Percentiles rank a stretch among this genome's conserved stretches.
phyloP scores from a whole-genome alignment of 2,329 filamentous ascomycete species.

The Akanthomyces lecanii region DNA sequence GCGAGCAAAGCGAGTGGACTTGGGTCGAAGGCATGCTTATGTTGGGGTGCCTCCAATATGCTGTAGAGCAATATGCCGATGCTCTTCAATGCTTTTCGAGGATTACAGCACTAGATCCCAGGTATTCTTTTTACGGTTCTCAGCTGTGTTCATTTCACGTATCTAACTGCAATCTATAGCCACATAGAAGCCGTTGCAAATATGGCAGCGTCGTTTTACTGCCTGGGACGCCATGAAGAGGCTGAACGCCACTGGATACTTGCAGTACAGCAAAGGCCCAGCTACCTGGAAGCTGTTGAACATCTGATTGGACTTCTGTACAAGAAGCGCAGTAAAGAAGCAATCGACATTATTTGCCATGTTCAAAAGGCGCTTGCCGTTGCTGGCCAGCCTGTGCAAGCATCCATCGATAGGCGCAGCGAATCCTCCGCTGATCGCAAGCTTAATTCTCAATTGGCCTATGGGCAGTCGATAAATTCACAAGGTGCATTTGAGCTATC shows the following conservation, averaged over 20 bases:
- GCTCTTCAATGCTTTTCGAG: slow-evolving; percentile 71
- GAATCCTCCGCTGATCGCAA: not conserved
- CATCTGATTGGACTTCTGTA: slow-evolving; percentile 88
- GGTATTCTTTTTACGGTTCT: slow-evolving; percentile 35
- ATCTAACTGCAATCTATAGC: slow-evolving; percentile 36
- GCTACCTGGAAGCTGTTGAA: slow-evolving; percentile 91
- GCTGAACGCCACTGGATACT: slow-evolving; percentile 81
- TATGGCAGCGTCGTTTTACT: slow-evolving; percentile 81
- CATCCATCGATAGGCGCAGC: not conserved
- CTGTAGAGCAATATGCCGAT: slow-evolving; percentile 76
- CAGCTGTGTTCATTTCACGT: not conserved
- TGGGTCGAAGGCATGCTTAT: slow-evolving; percentile 94
- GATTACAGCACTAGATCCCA: slow-evolving; percentile 51
- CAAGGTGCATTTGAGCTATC: not conserved
- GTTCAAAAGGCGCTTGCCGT: slow-evolving; percentile 63
- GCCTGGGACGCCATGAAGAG: slow-evolving; percentile 75
- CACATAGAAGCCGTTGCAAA: slow-evolving; percentile 95
- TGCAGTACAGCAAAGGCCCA: slow-evolving; percentile 78
- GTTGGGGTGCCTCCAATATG: slow-evolving; percentile 88
- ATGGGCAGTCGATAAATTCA: slow-evolving; percentile 41
- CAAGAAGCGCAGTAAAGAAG: slow-evolving; percentile 76
- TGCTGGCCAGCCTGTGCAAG: not conserved
- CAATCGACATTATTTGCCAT: slow-evolving; percentile 79
- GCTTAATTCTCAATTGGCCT: not conserved
- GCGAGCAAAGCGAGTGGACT: slow-evolving; percentile 74